A percentile compares a stretch with the other conserved stretches of the same genome.
These are phyloP conservation scores for Globisporangium uncinulatum DNA, from an alignment of 352 stramenopile genomes.

Conservation along the genomic window DNA sequence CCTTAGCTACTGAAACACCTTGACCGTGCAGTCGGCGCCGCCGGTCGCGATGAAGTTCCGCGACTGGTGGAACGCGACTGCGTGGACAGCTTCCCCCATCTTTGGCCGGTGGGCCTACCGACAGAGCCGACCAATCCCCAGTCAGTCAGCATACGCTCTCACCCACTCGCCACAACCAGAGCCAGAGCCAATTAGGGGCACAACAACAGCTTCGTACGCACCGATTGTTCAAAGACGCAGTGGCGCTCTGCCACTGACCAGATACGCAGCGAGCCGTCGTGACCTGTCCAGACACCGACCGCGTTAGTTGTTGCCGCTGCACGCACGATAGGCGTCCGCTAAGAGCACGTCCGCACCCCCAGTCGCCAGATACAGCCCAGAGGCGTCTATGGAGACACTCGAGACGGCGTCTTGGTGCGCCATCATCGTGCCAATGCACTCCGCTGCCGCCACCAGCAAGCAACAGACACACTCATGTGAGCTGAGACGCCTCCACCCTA, in stretches of 20 bases:
- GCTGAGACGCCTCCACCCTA: neutral
- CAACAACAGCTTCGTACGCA: slow-evolving; percentile 11
- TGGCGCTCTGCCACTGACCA: slow-evolving; percentile 79
- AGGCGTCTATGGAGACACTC: slow-evolving; percentile 72
- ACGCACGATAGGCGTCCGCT: slow-evolving; percentile 1
- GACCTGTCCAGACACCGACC: slow-evolving; percentile 26
- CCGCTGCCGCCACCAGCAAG: slow-evolving; percentile 23
- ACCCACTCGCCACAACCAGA: slow-evolving; percentile 1
- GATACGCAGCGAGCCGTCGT: slow-evolving; percentile 80
- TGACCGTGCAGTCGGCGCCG: slow-evolving; percentile 80
- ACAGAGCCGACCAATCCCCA: too few relatives aligned
- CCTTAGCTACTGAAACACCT: slow-evolving; percentile 76
- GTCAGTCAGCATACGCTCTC: neutral
- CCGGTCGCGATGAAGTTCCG: slow-evolving; percentile 78
- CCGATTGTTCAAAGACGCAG: slow-evolving; percentile 84
- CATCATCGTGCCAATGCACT: slow-evolving; percentile 70
- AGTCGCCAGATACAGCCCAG: slow-evolving; percentile 67
- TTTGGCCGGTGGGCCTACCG: slow-evolving; percentile 73
- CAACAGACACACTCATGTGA: neutral
- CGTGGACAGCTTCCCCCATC: slow-evolving; percentile 72
- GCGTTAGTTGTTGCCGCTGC: neutral
- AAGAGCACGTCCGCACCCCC: slow-evolving; percentile 33
- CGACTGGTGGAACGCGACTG: slow-evolving; percentile 69
- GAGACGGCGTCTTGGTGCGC: slow-evolving; percentile 81
- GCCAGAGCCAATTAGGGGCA: neutral